Evolutionary conservation across 139 green algal species (phyloP), one percentile per base, ranked within the genome.

Genomic region (Zygnema circumcarinatum): DNA sequence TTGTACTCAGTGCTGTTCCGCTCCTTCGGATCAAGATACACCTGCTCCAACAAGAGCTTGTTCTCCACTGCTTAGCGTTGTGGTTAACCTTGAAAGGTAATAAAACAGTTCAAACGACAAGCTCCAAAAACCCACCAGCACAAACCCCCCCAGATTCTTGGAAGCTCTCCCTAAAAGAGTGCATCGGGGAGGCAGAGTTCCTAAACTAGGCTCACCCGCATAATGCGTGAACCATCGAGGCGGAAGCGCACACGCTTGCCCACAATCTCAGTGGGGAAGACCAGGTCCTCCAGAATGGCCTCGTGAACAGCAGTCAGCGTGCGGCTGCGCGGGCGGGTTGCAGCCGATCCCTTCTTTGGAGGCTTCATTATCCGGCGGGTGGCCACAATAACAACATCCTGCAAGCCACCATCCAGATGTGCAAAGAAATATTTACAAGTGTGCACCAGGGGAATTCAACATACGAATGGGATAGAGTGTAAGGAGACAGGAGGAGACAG

Each of bases 251-350:
- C 94, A 76, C 97, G 94, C 96, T 98, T 99, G 93, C 97, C 97
- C 1, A 99, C 97, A 89, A 99, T 98, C 94, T 99, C 97, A 67
- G 96, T 98, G 41, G 97, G 97, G 94, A 98, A 98, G 0, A 99
- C 96, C 41, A 99, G 94, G 93, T 99, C 97, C 52, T 97, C 95
- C 74, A 99, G 93, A 80, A 97, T 93, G 25, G 94, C 94, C 33
- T 96, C 94, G 87, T 98, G 96, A 87, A 99, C 97, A 68, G 97
- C 93, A 16, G 97, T 99, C 41, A 99, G 92, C 22, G 97, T 99
- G 87, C 97, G 94, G 86, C 86, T 95, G 91, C 97, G 94, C 0
- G 97, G 97, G 67, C 97, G 92, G 25, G 91, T 56, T 75, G 87
- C 93, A 41, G 85, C 81, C 84, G 93, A 90, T 75, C 94, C 94